Base-by-base conservation (phyloP, 805 yeast genomes). In the Saturnispora hagleri region DNA sequence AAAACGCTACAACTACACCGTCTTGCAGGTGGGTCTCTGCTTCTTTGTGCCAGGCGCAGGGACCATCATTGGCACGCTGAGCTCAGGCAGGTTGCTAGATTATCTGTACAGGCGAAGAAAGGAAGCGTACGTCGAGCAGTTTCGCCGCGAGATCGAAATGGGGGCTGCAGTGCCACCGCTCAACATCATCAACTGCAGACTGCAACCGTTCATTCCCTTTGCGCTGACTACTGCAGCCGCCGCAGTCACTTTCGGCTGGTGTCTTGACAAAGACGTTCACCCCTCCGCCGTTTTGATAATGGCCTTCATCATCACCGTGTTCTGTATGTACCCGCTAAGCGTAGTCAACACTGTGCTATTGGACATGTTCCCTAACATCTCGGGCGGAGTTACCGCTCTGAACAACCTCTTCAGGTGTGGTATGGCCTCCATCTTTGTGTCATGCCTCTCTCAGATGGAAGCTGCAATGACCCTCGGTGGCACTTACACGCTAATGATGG, bases 21-120 rank as follows among this genome's bases (percentile, higher is more conserved):
- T 81, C 1, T 67, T 79, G 44, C 72, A 79, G 45, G 78, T 86
- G 40, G 96, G 96, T 3, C 66, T 80, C 17, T 79, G 88, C 51
- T 89, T 81, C 60, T 70, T 89, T 42, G 85, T 95, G 3, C 80
- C 84, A 20, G 96, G 96, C 15, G 57, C 78, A 0, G 84, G 84
- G 10, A 78, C 87, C 4, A 63, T 86, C 15, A 40, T 72, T 0
- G 88, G 91, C 24, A 77, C 90, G 0, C 55, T 87, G 0, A 35
- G 62, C 0, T 66, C 81, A 3, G 96, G 96, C 0, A 69, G 72
- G 55, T 42, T 79, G 4, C 61, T 86, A 58, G 82, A 86, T 59
- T 64, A 66, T 63, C 65, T 71, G 52, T 85, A 83, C 61, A 64
- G 65, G 17, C 62, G 60, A 18, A 57, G 65, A 15, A 67, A 63